Percentiles rank a stretch among this genome's conserved stretches.
These are phyloP conservation scores for Lablab purpureus DNA, from an alignment of 306 rosid species.

Conservation along the genomic window DNA sequence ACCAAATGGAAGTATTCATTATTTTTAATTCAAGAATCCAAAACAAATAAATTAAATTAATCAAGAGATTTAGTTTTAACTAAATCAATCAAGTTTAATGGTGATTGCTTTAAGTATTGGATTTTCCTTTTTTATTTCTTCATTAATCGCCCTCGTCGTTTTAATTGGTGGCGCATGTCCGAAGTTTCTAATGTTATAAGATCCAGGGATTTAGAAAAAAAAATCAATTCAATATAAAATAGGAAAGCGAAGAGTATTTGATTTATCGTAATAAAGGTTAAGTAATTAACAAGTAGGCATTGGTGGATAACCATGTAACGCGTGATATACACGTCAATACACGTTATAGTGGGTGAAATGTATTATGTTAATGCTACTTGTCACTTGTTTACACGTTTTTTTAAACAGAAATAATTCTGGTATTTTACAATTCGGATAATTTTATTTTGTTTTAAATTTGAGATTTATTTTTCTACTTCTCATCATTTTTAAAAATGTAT, in stretches of 20 bases:
- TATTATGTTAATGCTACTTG: too few species aligned
- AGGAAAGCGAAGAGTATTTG: not conserved
- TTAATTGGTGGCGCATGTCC: not conserved
- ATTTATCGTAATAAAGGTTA: not conserved
- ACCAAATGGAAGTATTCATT: too few species aligned
- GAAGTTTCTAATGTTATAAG: not conserved
- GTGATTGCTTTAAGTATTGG: too few species aligned
- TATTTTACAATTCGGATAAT: too few species aligned
- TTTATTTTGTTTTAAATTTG: too few species aligned
- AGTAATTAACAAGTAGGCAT: not conserved
- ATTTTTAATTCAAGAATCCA: too few species aligned
- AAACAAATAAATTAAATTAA: too few species aligned
- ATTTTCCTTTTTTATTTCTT: not conserved
- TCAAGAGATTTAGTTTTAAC: not conserved
- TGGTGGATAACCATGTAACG: not conserved
- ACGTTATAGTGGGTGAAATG: not conserved
- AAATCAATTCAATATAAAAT: not conserved
- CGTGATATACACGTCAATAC: not conserved
- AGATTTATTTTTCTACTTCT: too few species aligned
- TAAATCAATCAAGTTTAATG: too few species aligned
- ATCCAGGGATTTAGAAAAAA: not conserved
- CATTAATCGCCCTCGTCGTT: not conserved
- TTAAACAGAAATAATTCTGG: too few species aligned
- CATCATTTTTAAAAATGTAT: too few species aligned
- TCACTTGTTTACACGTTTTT: too few species aligned